Base-by-base conservation (phyloP, 345 rosid genomes). In the Hypericum perforatum region DNA sequence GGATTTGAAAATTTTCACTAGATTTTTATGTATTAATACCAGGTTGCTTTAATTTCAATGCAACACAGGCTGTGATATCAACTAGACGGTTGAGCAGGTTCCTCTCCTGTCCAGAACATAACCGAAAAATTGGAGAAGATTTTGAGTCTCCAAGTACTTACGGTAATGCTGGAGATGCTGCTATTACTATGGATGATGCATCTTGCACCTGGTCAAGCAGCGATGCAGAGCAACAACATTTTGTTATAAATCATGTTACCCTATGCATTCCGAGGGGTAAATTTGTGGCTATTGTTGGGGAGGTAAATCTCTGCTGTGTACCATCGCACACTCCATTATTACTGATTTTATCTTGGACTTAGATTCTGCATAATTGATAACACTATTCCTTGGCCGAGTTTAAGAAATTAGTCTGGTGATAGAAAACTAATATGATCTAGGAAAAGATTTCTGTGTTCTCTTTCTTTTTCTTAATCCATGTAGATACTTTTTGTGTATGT, bases 61-160 rank as follows among this genome's bases (percentile, higher is more conserved):
- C 45, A 56, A 56, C 12, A 41, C 61, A 86, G 96, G 96, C 95
- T 48, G 75, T 86, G 65, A 84, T 90, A 82, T 90, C 97, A 58
- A 78, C 62, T 32, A 79, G 82, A 71, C 71, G 96, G 65, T 76
- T 86, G 72, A 74, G 85, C 78, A 81, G 77, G 79, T 86, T 86
- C 70, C 80, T 91, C 37, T 56, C 73, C 56, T 84, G 89, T 69
- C 63, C 72, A 13, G 95, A 78, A 60, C 52, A 50, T 60, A 73
- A 62, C 66, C 58, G 6, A 58, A 63, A 69, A 70, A 15, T n/a
- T 41, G 68, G 61, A 39, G 54, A 43, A 43, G 56, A 37, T 51
- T 39, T 16, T 63, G 61, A 64, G 51, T 52, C 58, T 48, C 58
- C 64, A 39, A 38, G 70, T 37, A 45, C 6, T 53, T 64, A 51